Base-by-base conservation (phyloP, 1,284 basidiomycete species). In the Heterobasidion occidentale region DNA sequence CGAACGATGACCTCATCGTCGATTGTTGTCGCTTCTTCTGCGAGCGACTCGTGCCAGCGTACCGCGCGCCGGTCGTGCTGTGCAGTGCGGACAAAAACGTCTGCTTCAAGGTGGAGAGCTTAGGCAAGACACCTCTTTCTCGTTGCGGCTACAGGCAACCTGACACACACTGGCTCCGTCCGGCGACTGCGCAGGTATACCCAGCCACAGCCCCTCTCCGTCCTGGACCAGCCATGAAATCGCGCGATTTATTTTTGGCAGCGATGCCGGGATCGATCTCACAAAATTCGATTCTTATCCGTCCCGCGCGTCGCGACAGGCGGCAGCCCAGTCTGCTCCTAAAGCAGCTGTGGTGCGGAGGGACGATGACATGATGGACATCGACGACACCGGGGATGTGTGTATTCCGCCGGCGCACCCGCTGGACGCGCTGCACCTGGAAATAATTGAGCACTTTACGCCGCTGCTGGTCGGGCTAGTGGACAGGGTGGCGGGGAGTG, bases 21-120 rank as follows among this genome's bases (percentile, higher is more conserved):
- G 88, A 90, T 65, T 91, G 88, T 62, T 86, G 83, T 48, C 63
- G 68, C 75, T 60, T 86, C 81, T 66, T 88, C 84, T 45, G 44
- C 58, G 34, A 53, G 51, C 14, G 48, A 14, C 12, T 51, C 47
- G 46, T 33, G 33, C 9, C 50, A 51, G 55, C 55, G 38, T 56
- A 58, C 17, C 63, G 60, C 44, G 66, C 65, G 7, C 52, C 58
- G 38, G 70, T 73, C 34, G 61, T 78, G 54, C 64, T 90, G 46
- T 80, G 83, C 64, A 88, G 82, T 56, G 77, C 74, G 51, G 88
- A 90, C 66, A 83, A 79, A 50, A 84, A 86, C 61, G 68, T 91
- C 36, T 79, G 76, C 56, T 71, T 81, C 55, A 73, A 80, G 59
- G 74, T 76, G 20, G 74, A 80, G 63, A 75, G 74, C 76, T 83